Base-by-base conservation (phyloP, 768 basidiomycete genomes). In the Mrakia frigida region DNA sequence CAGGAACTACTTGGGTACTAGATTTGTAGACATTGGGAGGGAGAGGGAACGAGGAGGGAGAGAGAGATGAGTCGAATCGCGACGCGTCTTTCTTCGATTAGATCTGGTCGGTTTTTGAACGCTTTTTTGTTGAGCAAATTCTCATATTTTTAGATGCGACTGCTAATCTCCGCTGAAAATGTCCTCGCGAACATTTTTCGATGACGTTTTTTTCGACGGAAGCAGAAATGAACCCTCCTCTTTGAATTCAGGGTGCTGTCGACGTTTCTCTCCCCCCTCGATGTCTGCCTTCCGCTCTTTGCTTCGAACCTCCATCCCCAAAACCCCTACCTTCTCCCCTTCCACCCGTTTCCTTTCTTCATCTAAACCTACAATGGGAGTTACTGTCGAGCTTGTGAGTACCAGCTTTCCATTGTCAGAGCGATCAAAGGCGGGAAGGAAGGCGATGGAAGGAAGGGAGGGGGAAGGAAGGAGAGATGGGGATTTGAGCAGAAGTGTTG, bases 1-100 rank as follows among this genome's bases (percentile, higher is more conserved):
- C 52, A 72, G 59, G 46, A 72, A 33, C 39, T 72, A 53, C 23
- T 56, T 23, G 71, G 71, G 2, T 72, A 72, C 52, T 72, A 72
- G 33, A 59, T n/a, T 13, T 33, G 33, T 65, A 37, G 33, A 28
- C 28, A 7, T 14, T 56, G 6, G 33, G 11, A 13, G 63, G 18
- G 18, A 33, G 18, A 37, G 18, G 31, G 35, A 35, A 37, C 2
- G 43, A 46, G 16, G 43, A 46, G 43, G 43, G 43, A 46, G 39
- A 46, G 43, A 14, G 43, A n/a, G 53, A 56, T 7, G 4, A n/a
- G 6, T 56, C 23, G 53, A 3, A 56, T 13, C 13, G 56, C n/a
- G 56, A 56, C 56, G 56, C 56, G 56, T 56, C n/a, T 25, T 6
- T 25, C 28, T 28, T 56, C 56, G 16, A 14, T 50, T 50, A 9